These are phyloP conservation scores for Pseudogymnoascus sp. DNA, from an alignment of 2,329 filamentous ascomycete genomes.

Conservation along the genomic window DNA sequence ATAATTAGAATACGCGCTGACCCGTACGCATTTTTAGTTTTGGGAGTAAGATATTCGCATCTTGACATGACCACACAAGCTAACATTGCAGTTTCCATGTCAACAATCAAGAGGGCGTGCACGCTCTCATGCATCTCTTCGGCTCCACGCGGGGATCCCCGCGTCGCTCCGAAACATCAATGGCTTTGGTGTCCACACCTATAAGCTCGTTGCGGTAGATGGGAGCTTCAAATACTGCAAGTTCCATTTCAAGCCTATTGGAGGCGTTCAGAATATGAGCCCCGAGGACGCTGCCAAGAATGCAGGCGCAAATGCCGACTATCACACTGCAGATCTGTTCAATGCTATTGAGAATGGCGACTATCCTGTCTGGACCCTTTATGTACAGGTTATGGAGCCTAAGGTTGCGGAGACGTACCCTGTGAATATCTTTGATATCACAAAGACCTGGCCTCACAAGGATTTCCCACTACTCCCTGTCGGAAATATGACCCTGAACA, in stretches of 20 bases:
- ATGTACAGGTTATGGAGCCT: constrained; percentile 48
- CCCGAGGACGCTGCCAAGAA: constrained; percentile 31
- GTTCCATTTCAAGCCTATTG: constrained; percentile 42
- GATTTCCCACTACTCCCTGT: constrained; percentile 43
- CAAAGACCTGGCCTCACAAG: constrained; percentile 47
- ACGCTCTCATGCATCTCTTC: constrained; percentile 47
- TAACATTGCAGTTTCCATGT: constrained; percentile 28
- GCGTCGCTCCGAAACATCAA: constrained; percentile 40
- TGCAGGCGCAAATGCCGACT: constrained; percentile 32
- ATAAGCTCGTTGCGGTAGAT: constrained; percentile 38
- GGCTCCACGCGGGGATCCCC: constrained; percentile 44
- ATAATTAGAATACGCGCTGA: constrained; percentile 11
- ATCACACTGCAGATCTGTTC: constrained; percentile 34
- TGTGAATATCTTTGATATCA: constrained; percentile 50
- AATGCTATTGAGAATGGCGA: constrained; percentile 40
- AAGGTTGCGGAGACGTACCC: constrained; percentile 42
- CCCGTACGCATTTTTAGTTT: constrained; percentile 18
- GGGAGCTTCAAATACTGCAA: constrained; percentile 45
- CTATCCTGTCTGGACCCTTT: constrained; percentile 45
- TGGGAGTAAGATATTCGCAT: constrained; percentile 27
- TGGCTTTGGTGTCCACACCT: constrained; percentile 43
- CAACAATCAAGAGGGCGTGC: constrained; percentile 43
- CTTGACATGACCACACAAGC: not conserved
- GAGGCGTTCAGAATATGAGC: constrained; percentile 40
- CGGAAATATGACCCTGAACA: constrained; percentile 45